Evolutionary conservation across 306 rosid species (phyloP).

Genomic region (Neltuma alba): DNA sequence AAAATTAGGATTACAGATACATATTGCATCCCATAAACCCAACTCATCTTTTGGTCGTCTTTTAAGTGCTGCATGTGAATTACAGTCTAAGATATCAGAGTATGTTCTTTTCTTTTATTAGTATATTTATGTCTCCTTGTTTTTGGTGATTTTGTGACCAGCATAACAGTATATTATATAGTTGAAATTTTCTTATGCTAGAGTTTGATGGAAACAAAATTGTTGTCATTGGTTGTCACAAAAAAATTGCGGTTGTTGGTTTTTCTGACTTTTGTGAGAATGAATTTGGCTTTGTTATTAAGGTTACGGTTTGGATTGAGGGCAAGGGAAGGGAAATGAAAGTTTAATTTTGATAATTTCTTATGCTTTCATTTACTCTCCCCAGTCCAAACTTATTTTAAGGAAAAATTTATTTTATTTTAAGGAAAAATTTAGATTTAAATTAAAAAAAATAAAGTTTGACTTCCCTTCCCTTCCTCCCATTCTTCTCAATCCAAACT

Average conservation of each 20-base stretch:
- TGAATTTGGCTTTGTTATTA: not conserved
- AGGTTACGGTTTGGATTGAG: too few relatives aligned
- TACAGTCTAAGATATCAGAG: constrained; percentile 35
- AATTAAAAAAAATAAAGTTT: not conserved
- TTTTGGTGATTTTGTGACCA: not conserved
- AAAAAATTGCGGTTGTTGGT: too few relatives aligned
- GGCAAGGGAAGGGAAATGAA: too few relatives aligned
- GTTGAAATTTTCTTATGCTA: not conserved
- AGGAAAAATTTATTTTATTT: too few relatives aligned
- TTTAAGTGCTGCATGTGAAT: constrained; percentile 53
- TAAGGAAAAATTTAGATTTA: not conserved
- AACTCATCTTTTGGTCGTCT: constrained; percentile 50
- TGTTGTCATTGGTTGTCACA: not conserved
- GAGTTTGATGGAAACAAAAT: not conserved
- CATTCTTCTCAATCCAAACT: not conserved
- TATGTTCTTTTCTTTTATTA: not conserved
- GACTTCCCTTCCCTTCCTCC: not conserved
- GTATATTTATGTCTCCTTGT: not conserved
- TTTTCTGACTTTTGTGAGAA: not conserved
- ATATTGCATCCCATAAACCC: constrained; percentile 37
- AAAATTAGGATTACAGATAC: not conserved
- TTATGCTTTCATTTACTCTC: not conserved
- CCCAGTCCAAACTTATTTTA: not conserved
- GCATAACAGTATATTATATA: not conserved
- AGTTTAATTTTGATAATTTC: too few relatives aligned